Conservation (phyloP, 352 stramenopile genomes). For the Globisporangium yorkense region DNA sequence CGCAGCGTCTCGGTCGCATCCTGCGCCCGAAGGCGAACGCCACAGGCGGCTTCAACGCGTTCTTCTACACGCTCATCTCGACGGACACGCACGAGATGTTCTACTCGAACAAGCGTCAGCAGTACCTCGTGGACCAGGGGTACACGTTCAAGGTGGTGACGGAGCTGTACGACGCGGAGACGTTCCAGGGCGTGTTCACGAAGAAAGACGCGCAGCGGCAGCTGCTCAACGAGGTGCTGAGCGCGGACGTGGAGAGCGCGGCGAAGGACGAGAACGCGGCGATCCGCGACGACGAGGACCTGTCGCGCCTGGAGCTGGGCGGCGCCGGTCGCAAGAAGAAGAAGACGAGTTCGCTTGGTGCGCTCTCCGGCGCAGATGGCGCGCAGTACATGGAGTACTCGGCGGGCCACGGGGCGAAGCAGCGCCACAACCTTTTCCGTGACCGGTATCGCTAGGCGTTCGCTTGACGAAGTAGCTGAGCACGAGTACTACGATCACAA, state of each 20-base stretch:
- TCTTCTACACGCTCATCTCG: conserved; percentile 99
- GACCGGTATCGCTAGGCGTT: conserved; percentile 62
- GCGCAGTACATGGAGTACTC: conserved; percentile 88
- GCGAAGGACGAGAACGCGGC: conserved; percentile 79
- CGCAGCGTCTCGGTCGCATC: conserved; percentile 98
- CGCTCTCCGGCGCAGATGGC: conserved; percentile 71
- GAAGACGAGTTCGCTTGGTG: conserved; percentile 64
- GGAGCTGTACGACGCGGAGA: conserved; percentile 84
- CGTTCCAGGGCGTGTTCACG: conserved; percentile 77
- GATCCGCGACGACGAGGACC: conserved; percentile 79
- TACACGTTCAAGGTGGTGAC: conserved; percentile 99
- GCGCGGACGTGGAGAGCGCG: conserved; percentile 71
- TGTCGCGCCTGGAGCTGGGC: conserved; percentile 64
- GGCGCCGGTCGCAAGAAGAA: conserved; percentile 61
- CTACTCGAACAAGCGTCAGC: conserved; percentile 98
- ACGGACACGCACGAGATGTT: conserved; percentile 99
- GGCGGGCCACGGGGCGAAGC: conserved; percentile 69
- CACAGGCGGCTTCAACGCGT: conserved; percentile 98
- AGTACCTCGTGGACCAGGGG: conserved; percentile 99
- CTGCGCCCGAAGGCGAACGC: conserved; percentile 95
- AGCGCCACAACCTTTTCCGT: conserved; percentile 84
- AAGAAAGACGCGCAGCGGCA: conserved; percentile 73
- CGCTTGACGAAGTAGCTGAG: too few species aligned
- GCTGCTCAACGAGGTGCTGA: conserved; percentile 75
- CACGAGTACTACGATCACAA: too few species aligned